Evolutionary conservation across 2,329 filamentous ascomycete species (phyloP).

Genomic region (Colletotrichum navitas): DNA sequence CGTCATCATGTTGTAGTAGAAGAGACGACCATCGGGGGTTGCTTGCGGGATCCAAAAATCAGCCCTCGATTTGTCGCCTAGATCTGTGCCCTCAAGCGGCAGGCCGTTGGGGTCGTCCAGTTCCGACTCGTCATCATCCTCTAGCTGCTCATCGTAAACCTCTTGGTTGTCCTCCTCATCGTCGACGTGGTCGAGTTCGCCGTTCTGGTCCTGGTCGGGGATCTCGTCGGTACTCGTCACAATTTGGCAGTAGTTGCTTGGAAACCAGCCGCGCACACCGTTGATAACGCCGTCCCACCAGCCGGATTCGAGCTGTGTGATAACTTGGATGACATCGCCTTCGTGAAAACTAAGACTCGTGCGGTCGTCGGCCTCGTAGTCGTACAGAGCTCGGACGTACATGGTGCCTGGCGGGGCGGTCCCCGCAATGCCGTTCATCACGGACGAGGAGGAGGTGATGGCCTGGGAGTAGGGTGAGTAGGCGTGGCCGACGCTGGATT

Average conservation of each 20-base stretch:
- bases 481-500: slow-evolving; percentile 42
- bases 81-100: slow-evolving; percentile 76
- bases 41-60: slow-evolving; percentile 99
- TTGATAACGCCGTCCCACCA: slow-evolving; percentile 99
- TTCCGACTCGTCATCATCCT: slow-evolving; percentile 75
- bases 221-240: slow-evolving; percentile 82
- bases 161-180: slow-evolving; percentile 75
- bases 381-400: slow-evolving; percentile 96
- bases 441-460: slow-evolving; percentile 43
- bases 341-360: slow-evolving; percentile 97
- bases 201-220: slow-evolving; percentile 70
- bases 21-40: slow-evolving; percentile 90
- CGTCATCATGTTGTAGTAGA: slow-evolving; percentile 98
- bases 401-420: slow-evolving; percentile 75
- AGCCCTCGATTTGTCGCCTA: slow-evolving; percentile 80
- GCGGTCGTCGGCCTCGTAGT: slow-evolving; percentile 97
- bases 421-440: slow-evolving; percentile 73
- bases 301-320: slow-evolving; percentile 92
- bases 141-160: slow-evolving; percentile 75
- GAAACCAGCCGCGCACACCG: slow-evolving; percentile 97
- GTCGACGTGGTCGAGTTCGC: slow-evolving; percentile 65
- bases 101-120: slow-evolving; percentile 69
- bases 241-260: slow-evolving; percentile 97
- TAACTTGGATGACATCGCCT: slow-evolving; percentile 97
- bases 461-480: slow-evolving; percentile 48